Conservation (phyloP, 306 rosid species). For the Cyclanthera cordifolia region DNA sequence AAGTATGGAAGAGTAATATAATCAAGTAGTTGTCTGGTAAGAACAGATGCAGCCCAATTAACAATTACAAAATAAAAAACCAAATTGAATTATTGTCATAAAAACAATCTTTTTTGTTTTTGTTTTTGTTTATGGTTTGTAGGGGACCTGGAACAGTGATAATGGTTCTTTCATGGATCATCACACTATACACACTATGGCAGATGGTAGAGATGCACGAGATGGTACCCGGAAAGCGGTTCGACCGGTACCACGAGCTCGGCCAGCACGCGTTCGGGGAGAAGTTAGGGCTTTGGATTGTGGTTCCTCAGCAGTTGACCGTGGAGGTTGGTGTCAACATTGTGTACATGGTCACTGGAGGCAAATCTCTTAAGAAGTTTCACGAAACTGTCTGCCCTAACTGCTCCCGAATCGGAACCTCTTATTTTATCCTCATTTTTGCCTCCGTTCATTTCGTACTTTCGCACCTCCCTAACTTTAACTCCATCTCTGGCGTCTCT, state of each 20-base stretch:
- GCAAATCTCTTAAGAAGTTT: conserved; percentile 44
- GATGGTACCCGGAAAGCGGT: conserved; percentile 73
- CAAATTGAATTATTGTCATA: too few relatives aligned
- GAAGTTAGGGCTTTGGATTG: conserved; percentile 59
- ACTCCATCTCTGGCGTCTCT: conserved; percentile 54
- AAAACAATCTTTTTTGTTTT: too few relatives aligned
- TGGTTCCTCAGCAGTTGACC: conserved; percentile 59
- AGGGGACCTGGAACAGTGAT: conserved; percentile 58
- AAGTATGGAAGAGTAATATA: too few relatives aligned
- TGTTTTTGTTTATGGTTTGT: too few relatives aligned
- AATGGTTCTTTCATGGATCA: conserved; percentile 53
- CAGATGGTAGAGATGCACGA: conserved; percentile 96
- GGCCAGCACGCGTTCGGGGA: conserved; percentile 76
- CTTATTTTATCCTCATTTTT: conserved; percentile 49
- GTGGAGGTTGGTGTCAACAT: conserved; percentile 65
- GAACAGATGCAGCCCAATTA: too few relatives aligned
- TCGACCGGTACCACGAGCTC: conserved; percentile 74
- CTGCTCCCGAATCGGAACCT: conserved; percentile 25
- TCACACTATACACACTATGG: conserved; percentile 71
- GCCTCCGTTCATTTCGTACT: conserved; percentile 45
- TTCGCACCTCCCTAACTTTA: conserved; percentile 63
- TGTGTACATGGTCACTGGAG: conserved; percentile 68
- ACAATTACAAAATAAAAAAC: too few relatives aligned
- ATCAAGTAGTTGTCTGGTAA: too few relatives aligned
- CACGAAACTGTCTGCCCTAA: conserved; percentile 35